These are phyloP conservation scores for Asterionellopsis glacialis DNA, from an alignment of 108 stramenopile genomes.

Conservation along the genomic window DNA sequence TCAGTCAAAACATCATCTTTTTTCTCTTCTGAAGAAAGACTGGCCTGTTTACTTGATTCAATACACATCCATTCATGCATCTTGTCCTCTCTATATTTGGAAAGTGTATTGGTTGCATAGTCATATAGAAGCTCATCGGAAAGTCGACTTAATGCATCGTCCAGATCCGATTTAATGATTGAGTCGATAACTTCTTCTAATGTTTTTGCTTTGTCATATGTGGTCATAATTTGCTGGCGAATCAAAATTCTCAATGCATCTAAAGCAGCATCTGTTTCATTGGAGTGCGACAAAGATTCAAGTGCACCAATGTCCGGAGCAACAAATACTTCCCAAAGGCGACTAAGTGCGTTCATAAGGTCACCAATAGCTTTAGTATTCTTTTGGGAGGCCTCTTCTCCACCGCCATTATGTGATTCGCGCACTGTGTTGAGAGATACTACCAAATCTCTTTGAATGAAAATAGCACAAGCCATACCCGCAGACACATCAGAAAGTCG, in stretches of 20 bases:
- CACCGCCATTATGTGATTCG: not conserved
- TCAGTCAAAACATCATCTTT: conserved; percentile 8
- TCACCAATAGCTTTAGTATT: conserved; percentile 7
- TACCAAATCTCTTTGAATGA: conserved; percentile 33
- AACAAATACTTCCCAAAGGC: conserved; percentile 66
- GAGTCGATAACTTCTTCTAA: not conserved
- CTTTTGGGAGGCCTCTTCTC: too few relatives aligned
- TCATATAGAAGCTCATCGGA: conserved; percentile 60
- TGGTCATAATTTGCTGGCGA: not conserved
- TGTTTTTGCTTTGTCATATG: not conserved
- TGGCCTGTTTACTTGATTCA: conserved; percentile 27
- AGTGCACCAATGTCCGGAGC: conserved; percentile 35
- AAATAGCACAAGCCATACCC: conserved; percentile 61
- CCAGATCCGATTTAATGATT: not conserved
- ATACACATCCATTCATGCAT: conserved; percentile 77
- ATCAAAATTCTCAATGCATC: not conserved
- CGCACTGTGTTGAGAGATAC: conserved; percentile 12
- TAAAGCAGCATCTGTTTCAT: conserved; percentile 20
- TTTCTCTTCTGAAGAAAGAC: too few relatives aligned
- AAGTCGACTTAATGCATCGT: conserved; percentile 17
- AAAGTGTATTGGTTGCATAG: conserved; percentile 46
- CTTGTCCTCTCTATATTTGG: conserved; percentile 70
- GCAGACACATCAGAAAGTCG: conserved; percentile 50
- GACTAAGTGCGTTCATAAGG: conserved; percentile 35
- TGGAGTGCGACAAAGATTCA: conserved; percentile 17